Evolutionary conservation across 78 protist species (phyloP).

Genomic region (Cavenderia fasciculata): DNA sequence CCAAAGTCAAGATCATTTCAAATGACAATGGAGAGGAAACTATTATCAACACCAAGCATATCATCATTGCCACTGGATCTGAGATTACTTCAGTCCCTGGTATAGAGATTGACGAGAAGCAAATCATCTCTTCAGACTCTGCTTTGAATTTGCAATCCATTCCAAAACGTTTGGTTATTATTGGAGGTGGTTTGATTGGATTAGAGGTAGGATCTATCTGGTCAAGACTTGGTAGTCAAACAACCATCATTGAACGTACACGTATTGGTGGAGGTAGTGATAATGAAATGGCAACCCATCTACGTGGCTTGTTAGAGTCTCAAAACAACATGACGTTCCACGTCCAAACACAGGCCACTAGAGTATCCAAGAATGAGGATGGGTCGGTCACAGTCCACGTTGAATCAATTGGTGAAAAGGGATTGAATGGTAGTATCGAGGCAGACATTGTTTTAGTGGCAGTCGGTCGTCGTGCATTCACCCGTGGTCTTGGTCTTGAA

Average conservation of each 20-base stretch:
- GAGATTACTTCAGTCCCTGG: slow-evolving; percentile 83
- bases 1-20: slow-evolving; percentile 60
- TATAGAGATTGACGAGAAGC: slow-evolving; percentile 87
- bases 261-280: slow-evolving; percentile 88
- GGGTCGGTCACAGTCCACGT: slow-evolving; percentile 38
- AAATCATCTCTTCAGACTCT: slow-evolving; percentile 93
- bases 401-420: slow-evolving; percentile 70
- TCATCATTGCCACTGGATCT: slow-evolving; percentile 97
- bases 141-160: slow-evolving; percentile 88
- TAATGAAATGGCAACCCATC: slow-evolving; percentile 41
- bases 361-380: neutral
- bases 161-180: slow-evolving; percentile 93
- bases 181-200: slow-evolving; percentile 99
- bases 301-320: slow-evolving; percentile 79
- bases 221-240: slow-evolving; percentile 95
- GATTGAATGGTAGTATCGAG: neutral
- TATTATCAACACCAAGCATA: slow-evolving; percentile 83
- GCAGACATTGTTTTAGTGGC: slow-evolving; percentile 92
- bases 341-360: slow-evolving; percentile 84
- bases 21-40: slow-evolving; percentile 64
- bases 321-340: slow-evolving; percentile 90
- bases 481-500: slow-evolving; percentile 92
- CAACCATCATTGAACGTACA: slow-evolving; percentile 95
- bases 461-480: slow-evolving; percentile 95
- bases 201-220: slow-evolving; percentile 99